Base-by-base conservation (phyloP, 2,329 filamentous ascomycete genomes). In the Ophiostoma triangulosporum region DNA sequence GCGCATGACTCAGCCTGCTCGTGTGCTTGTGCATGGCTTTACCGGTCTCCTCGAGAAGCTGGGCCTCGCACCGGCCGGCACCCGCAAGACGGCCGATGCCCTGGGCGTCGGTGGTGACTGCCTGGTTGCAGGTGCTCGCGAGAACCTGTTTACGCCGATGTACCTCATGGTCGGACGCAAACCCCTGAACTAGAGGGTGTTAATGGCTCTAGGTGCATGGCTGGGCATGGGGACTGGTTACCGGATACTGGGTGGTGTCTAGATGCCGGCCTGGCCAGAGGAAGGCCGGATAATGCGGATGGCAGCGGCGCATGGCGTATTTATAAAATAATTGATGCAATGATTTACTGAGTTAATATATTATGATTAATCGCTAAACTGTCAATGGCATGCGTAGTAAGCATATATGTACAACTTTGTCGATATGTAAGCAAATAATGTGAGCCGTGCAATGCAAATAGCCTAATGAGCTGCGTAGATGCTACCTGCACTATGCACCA, bases 71-170 rank as follows among this genome's bases (percentile, higher is more conserved):
- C 91, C 91, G 33, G 73, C 72, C 52, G 91, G 91, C 49, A 94
- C 89, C 48, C 87, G 88, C 72, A 95, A 95, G 81, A 95, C 89
- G n/a, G 90, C 89, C 11, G 86, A 96, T 70, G 89, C 86, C 64
- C 71, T 97, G 63, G 89, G 86, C 6, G 64, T 82, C 55, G 90
- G 88, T 31, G 89, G 80, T 11, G 90, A 96, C 69, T 86, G 81
- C 62, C 74, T 97, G 51, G 90, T 95, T 22, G 88, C 86, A 48
- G 91, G 91, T 69, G 91, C 83, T 33, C 80, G 81, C 67, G 77
- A 90, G 73, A 86, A 95, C 68, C 78, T 97, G n/a, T 97, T 97
- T 72, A 97, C 91, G 1, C 91, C 91, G 54, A 97, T 97, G 91
- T 96, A 95, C 72, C 74, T 97, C 65, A 96, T 96, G 88, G 80